These are phyloP conservation scores for Colletotrichum liriopes DNA, from an alignment of 2,329 filamentous ascomycete genomes.

Conservation along the genomic window DNA sequence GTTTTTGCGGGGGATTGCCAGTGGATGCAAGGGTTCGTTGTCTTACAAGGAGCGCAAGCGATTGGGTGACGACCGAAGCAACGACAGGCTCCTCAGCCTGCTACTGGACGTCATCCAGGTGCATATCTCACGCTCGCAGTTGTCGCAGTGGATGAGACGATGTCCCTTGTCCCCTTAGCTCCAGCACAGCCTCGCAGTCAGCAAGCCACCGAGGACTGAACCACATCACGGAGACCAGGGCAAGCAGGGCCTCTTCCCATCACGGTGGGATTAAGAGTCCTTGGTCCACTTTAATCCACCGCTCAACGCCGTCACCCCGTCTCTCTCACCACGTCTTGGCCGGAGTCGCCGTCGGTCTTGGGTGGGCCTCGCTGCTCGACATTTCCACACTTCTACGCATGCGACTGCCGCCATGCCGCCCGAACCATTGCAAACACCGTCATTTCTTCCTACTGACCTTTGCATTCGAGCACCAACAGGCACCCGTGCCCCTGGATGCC, in stretches of 20 bases:
- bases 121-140: not conserved
- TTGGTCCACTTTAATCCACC: conserved; percentile 35
- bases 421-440: conserved; percentile 11
- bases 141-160: conserved; percentile 21
- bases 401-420: conserved; percentile 35
- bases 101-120: conserved; percentile 29
- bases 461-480: conserved; percentile 7
- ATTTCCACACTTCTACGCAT: conserved; percentile 32
- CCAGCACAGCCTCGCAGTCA: conserved; percentile 42
- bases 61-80: conserved; percentile 43
- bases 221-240: conserved; percentile 33
- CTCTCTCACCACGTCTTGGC: conserved; percentile 34
- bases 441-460: conserved; percentile 20
- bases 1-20: conserved; percentile 37
- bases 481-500: conserved; percentile 28
- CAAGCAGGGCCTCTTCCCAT: conserved; percentile 21
- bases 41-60: conserved; percentile 41
- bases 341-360: conserved; percentile 42
- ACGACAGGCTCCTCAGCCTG: conserved; percentile 8
- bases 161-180: conserved; percentile 35
- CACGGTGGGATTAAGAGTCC: conserved; percentile 33
- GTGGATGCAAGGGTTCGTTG: conserved; percentile 33
- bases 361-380: conserved; percentile 29
- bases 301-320: conserved; percentile 39
- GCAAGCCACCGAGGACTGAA: conserved; percentile 42